Conservation (phyloP, 768 basidiomycete genomes). For the Tulasnella calospora region DNA sequence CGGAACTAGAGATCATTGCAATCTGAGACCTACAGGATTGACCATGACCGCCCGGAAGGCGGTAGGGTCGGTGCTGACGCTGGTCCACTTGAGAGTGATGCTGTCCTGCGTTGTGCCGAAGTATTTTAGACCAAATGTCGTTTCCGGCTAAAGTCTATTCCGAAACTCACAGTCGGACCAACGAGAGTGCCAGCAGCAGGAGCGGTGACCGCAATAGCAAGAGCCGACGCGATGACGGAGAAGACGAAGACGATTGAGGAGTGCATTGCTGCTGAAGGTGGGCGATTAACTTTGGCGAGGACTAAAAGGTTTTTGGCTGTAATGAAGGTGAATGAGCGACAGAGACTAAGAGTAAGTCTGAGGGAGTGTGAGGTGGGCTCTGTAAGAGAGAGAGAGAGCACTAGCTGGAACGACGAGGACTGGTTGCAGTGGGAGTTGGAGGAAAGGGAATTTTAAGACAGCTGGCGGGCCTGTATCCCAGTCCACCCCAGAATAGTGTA, state of each 20-base stretch:
- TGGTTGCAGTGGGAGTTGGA: neutral
- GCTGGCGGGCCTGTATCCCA: neutral
- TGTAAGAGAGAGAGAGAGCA: neutral
- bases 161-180: slow-evolving; percentile 7
- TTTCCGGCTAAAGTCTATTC: neutral
- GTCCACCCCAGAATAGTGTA: neutral
- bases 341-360: slow-evolving; percentile 15
- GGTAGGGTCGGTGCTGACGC: slow-evolving; percentile 19
- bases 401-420: neutral
- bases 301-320: neutral
- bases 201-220: slow-evolving; percentile 8
- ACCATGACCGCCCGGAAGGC: slow-evolving; percentile 10
- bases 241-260: slow-evolving; percentile 15
- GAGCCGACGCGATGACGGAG: slow-evolving; percentile 14
- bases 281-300: neutral
- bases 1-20: neutral
- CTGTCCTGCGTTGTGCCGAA: neutral
- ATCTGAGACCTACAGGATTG: slow-evolving; percentile 9
- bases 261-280: slow-evolving; percentile 10
- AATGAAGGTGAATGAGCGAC: neutral
- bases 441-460: slow-evolving; percentile 9
- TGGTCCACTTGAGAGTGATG: slow-evolving; percentile 21
- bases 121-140: neutral
- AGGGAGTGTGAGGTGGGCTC: neutral
- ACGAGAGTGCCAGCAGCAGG: neutral